A percentile compares a stretch with the other conserved stretches of the same genome.
Evolutionary conservation across 164 flowering plant species (phyloP).

Genomic region (Vitis rotundifolia): DNA sequence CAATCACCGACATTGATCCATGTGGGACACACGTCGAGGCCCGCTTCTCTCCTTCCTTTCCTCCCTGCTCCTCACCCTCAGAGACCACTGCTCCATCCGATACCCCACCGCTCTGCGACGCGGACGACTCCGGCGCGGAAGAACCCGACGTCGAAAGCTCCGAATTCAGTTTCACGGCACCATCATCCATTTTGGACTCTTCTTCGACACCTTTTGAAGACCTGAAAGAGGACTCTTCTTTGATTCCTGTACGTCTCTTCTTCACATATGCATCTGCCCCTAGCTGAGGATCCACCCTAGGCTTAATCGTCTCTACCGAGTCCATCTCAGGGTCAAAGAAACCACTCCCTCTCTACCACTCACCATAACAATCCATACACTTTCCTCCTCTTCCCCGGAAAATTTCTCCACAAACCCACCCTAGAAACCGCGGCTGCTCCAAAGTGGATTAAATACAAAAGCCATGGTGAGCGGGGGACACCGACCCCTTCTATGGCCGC

Average conservation of each 20-base stretch:
- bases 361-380: too few species aligned
- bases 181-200: background rate
- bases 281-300: background rate
- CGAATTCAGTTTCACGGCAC: too few species aligned
- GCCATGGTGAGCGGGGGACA: too few species aligned
- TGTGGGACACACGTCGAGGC: slow-evolving; percentile 5
- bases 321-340: too few species aligned
- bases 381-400: too few species aligned
- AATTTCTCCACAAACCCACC: too few species aligned
- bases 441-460: too few species aligned
- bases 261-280: background rate
- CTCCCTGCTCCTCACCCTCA: background rate
- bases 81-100: background rate
- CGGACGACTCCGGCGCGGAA: background rate
- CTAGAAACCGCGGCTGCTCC: too few species aligned
- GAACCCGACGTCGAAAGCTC: background rate
- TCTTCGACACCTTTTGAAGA: background rate
- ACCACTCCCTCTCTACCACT: too few species aligned
- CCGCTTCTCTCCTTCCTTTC: background rate
- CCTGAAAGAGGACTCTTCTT: background rate
- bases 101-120: background rate
- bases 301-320: too few species aligned
- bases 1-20: slow-evolving; percentile 35
- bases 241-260: background rate
- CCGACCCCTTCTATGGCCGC: too few species aligned